These are phyloP conservation scores for Lachnellula occidentalis DNA, from an alignment of 2,329 filamentous ascomycete species.

Conservation along the genomic window DNA sequence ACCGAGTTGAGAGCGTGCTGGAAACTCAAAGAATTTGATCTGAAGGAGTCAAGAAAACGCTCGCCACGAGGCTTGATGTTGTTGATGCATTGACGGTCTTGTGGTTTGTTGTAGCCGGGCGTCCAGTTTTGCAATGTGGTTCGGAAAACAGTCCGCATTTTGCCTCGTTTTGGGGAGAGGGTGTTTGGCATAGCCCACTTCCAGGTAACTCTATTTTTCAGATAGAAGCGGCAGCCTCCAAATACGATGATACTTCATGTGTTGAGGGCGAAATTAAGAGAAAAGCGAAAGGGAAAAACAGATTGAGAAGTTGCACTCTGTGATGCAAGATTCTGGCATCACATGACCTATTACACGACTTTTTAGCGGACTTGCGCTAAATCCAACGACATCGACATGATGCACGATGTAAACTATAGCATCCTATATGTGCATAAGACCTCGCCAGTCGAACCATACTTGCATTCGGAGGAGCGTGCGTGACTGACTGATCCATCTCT, in stretches of 20 bases:
- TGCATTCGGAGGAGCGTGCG: too few species aligned
- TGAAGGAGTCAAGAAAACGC: background rate
- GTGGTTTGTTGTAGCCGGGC: background rate
- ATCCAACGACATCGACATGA: too few species aligned
- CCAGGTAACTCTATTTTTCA: background rate
- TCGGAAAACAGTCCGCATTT: background rate
- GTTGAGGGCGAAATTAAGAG: background rate
- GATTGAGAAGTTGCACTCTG: background rate
- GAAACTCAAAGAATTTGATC: background rate
- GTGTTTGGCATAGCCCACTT: background rate
- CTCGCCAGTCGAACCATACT: too few species aligned
- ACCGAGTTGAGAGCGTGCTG: background rate
- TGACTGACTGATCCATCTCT: too few species aligned
- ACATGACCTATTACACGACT: background rate
- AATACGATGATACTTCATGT: background rate
- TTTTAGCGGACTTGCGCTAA: background rate
- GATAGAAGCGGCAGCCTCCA: background rate
- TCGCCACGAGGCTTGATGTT: background rate
- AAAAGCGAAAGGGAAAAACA: background rate
- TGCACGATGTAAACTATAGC: too few species aligned
- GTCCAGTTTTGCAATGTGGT: background rate
- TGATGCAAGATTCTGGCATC: background rate
- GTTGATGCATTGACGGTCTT: background rate
- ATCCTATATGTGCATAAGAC: too few species aligned
- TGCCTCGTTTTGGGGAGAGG: background rate